These are phyloP conservation scores for Boletus rubroflammeus DNA, from an alignment of 768 basidiomycete genomes.

Conservation along the genomic window DNA sequence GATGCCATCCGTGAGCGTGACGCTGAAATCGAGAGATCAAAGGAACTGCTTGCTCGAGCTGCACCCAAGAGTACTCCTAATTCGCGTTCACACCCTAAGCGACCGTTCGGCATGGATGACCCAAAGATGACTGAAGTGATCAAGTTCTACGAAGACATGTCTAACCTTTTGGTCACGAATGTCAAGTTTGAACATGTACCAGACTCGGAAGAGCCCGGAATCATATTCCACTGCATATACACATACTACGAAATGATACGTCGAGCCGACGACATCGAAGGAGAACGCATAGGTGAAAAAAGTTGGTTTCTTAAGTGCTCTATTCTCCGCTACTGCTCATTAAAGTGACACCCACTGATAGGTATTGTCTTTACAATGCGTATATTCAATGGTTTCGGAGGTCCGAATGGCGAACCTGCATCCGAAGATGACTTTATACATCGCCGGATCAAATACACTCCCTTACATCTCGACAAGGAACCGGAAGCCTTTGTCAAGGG, in stretches of 20 bases:
- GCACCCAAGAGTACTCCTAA: conserved; percentile 39
- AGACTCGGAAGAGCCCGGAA: conserved; percentile 39
- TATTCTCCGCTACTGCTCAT: background rate
- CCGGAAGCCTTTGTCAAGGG: conserved; percentile 48
- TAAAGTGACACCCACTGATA: conserved; percentile 24
- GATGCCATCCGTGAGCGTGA: conserved; percentile 54
- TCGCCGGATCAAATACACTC: conserved; percentile 50
- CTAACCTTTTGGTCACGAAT: conserved; percentile 68
- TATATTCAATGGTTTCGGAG: conserved; percentile 39
- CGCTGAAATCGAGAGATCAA: conserved; percentile 57
- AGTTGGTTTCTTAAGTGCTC: conserved; percentile 14
- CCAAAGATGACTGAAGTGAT: conserved; percentile 60
- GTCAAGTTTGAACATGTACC: conserved; percentile 44
- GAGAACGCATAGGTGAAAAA: conserved; percentile 35
- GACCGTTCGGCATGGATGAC: conserved; percentile 43
- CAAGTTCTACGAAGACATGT: conserved; percentile 81
- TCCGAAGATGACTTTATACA: conserved; percentile 33
- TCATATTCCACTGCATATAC: conserved; percentile 68
- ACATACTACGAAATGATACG: conserved; percentile 40
- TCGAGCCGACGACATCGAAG: conserved; percentile 30
- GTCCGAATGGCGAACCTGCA: conserved; percentile 31
- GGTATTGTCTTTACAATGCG: conserved; percentile 61
- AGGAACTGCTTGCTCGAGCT: conserved; percentile 40
- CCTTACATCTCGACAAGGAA: conserved; percentile 64
- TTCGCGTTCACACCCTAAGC: conserved; percentile 32